Evolutionary conservation across 192 early-diverging fungal genomes (phyloP).

Genomic region (Rhizophagus sp.): DNA sequence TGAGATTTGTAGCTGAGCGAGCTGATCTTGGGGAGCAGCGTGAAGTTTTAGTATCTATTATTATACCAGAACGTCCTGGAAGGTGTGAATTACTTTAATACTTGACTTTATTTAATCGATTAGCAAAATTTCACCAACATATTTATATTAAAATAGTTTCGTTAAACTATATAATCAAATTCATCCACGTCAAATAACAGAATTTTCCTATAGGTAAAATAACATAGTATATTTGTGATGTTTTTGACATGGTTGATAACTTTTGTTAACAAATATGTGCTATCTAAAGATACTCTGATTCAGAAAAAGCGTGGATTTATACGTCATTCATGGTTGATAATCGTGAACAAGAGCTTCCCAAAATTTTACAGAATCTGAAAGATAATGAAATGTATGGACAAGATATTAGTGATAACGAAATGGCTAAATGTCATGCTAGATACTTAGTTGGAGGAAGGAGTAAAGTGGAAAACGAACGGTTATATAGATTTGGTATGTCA

Average conservation of each 20-base stretch:
- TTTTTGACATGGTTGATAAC: background rate
- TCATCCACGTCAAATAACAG: conserved; percentile 84
- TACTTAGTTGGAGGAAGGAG: conserved; percentile 90
- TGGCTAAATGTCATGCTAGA: conserved; percentile 95
- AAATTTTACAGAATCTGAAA: conserved; percentile 64
- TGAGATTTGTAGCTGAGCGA: conserved; percentile 97
- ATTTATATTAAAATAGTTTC: conserved; percentile 52
- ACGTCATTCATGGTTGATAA: conserved; percentile 84
- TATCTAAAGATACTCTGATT: conserved; percentile 69
- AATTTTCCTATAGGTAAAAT: conserved; percentile 77
- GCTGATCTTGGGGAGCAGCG: conserved; percentile 90
- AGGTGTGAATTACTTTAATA: conserved; percentile 40
- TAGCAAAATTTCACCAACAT: background rate
- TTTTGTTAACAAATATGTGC: background rate
- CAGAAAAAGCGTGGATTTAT: conserved; percentile 81
- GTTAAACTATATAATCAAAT: conserved; percentile 78
- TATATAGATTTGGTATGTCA: conserved; percentile 79
- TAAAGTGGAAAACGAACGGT: conserved; percentile 76
- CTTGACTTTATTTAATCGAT: background rate
- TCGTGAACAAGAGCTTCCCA: conserved; percentile 64
- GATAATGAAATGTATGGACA: conserved; percentile 67
- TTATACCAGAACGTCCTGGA: conserved; percentile 92
- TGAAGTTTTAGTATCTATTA: conserved; percentile 88
- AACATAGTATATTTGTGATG: background rate
- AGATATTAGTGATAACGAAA: conserved; percentile 90